Evolutionary conservation across 306 rosid genomes (phyloP).

Genomic region (Calophaca sinica): DNA sequence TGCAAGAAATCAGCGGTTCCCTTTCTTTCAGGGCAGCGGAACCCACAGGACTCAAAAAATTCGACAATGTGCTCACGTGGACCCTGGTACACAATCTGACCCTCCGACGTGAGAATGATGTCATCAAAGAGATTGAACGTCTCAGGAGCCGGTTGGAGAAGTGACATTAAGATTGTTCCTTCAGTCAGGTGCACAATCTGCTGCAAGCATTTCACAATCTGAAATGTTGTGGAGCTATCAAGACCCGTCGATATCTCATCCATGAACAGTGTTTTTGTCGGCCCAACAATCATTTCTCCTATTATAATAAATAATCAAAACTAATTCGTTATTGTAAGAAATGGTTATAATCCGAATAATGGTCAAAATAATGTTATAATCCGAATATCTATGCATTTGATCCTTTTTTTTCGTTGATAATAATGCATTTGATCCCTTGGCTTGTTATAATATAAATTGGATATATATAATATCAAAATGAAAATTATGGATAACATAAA

Average conservation of each 20-base stretch:
- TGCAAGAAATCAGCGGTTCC: conserved; percentile 96
- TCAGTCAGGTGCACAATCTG: conserved; percentile 90
- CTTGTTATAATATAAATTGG: not conserved
- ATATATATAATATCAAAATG: no score
- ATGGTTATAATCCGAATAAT: not conserved
- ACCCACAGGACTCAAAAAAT: conserved; percentile 78
- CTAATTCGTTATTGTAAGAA: conserved; percentile 1
- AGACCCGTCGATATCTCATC: conserved; percentile 98
- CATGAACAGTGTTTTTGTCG: conserved; percentile 84
- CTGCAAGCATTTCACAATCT: conserved; percentile 88
- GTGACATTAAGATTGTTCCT: conserved; percentile 82
- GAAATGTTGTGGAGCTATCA: conserved; percentile 93
- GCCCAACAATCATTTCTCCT: conserved; percentile 98
- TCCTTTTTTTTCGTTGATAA: no score
- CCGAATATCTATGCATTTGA: not conserved
- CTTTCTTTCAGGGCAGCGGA: conserved; percentile 86
- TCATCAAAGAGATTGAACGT: conserved; percentile 94
- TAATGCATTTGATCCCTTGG: not conserved
- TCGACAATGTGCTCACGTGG: conserved; percentile 77
- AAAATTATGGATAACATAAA: not conserved
- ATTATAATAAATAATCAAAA: not conserved
- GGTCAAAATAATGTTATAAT: no score
- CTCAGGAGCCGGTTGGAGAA: conserved; percentile 99
- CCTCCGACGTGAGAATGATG: conserved; percentile 78
- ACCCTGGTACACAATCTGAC: conserved; percentile 89